Base-by-base conservation (phyloP, 768 basidiomycete genomes). In the Phanerochaete carnosa region DNA sequence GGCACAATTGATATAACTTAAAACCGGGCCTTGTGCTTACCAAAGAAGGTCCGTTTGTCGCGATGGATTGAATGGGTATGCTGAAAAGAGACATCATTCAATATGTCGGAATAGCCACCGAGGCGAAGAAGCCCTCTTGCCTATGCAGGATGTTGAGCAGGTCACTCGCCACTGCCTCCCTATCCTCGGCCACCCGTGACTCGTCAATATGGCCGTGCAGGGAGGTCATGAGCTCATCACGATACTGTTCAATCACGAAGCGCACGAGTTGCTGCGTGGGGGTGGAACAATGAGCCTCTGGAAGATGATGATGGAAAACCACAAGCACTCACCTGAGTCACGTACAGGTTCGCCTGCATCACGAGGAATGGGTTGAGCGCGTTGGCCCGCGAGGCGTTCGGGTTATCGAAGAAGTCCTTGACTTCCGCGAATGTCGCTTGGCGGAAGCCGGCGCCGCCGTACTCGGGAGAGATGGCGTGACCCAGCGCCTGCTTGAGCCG, bases 61-160 rank as follows among this genome's bases (percentile, higher is more conserved):
- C 94, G 66, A 95, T 94, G 32, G 92, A 92, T 72, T 94, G 92
- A 57, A 95, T 94, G 19, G 94, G 94, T 65, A 95, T 95, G 68
- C 90, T 93, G 64, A 47, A 62, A 45, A 57, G 33, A 33, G 55
- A 4, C 28, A 25, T 6, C 32, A n/a, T 35, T 57, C 29, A 51
- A 47, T 23, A 33, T 47, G 33, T 23, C 12, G 9, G 45, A 43
- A 62, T 60, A 35, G 45, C 56, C 50, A 32, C 32, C 53, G 43
- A 54, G 28, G 57, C 25, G 39, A 39, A 28, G 33, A 51, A 32
- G 23, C 26, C 63, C 30, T 61, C 73, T 65, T 61, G 87, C 89
- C 86, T 89, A 67, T 94, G 92, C 62, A 96, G 79, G 58, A 95
- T 90, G 64, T 88, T 89, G 63, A 96, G 79, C 61, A 96, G 79